These are phyloP conservation scores for Tanacetum coccineum DNA, from an alignment of 129 eudicot species.

Conservation along the genomic window DNA sequence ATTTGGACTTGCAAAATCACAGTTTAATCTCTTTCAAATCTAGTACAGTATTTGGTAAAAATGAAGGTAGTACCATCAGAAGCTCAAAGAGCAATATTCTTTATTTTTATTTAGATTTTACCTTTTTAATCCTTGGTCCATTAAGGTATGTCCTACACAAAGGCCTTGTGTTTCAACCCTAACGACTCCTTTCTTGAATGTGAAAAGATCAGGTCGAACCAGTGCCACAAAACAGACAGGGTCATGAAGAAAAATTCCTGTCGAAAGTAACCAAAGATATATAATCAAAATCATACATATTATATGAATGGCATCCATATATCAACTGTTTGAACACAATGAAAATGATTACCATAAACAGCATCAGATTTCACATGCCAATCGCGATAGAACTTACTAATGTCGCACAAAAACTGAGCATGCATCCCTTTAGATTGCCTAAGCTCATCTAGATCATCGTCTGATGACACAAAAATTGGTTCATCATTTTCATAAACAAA, in stretches of 20 bases:
- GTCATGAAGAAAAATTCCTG: constrained; percentile 87
- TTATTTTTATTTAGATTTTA: constrained; percentile 7
- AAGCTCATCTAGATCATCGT: constrained; percentile 53
- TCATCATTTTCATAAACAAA: not conserved
- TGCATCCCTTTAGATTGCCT: constrained; percentile 63
- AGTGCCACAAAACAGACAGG: constrained; percentile 89
- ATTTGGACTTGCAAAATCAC: not conserved
- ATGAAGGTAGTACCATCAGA: not conserved
- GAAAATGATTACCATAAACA: constrained; percentile 55
- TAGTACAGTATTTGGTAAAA: not conserved
- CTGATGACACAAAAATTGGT: constrained; percentile 32
- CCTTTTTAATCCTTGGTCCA: constrained; percentile 90
- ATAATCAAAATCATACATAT: not conserved
- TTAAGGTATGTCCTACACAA: constrained; percentile 70
- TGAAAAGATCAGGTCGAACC: constrained; percentile 79
- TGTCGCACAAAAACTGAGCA: constrained; percentile 54
- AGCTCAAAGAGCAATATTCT: not conserved
- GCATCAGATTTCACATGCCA: constrained; percentile 96
- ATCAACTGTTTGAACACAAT: not conserved
- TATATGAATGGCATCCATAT: not conserved
- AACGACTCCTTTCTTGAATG: constrained; percentile 76
- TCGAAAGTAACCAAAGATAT: constrained; percentile 2
- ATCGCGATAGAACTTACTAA: constrained; percentile 77
- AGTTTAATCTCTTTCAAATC: constrained; percentile 6
- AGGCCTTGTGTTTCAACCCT: constrained; percentile 94